A percentile compares a stretch with the other conserved stretches of the same genome.
phyloP scores from a whole-genome alignment of 345 rosid species.

The Eucalyptus fibrosa region DNA sequence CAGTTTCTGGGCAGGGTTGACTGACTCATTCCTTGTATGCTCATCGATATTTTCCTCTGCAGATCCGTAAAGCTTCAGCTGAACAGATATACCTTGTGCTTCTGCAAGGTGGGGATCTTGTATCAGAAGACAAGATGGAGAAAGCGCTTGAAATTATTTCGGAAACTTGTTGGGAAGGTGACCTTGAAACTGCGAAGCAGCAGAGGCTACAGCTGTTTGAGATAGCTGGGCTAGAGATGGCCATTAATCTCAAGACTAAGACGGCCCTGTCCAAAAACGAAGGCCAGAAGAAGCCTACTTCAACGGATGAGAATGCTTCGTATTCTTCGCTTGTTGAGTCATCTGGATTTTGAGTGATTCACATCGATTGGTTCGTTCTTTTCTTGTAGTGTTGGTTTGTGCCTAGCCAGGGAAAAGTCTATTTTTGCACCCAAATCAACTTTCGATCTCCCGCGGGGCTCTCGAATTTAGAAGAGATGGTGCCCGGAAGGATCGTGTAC shows the following conservation, averaged over 20 bases:
- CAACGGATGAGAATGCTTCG: conserved; percentile 72
- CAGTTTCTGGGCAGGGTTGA: background rate
- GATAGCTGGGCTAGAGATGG: conserved; percentile 45
- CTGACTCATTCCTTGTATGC: background rate
- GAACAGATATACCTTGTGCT: conserved; percentile 71
- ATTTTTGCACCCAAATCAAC: background rate
- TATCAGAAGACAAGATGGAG: conserved; percentile 45
- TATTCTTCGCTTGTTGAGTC: conserved; percentile 83
- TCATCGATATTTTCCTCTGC: background rate
- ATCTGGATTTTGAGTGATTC: conserved; percentile 39
- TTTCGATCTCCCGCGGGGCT: background rate
- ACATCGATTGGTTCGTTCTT: background rate
- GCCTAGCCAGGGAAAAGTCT: background rate
- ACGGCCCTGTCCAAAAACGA: conserved; percentile 1
- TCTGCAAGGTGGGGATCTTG: conserved; percentile 45
- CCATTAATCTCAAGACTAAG: background rate
- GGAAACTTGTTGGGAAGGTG: conserved; percentile 79
- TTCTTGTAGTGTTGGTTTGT: background rate
- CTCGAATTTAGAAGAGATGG: background rate
- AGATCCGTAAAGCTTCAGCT: conserved; percentile 77
- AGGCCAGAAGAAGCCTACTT: background rate
- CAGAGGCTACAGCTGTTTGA: conserved; percentile 38
- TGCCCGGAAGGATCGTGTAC: background rate
- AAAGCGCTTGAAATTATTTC: conserved; percentile 48
- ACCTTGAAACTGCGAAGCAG: conserved; percentile 32